phyloP scores from a whole-genome alignment of 1,284 basidiomycete species.

The Ustilago sp. region DNA sequence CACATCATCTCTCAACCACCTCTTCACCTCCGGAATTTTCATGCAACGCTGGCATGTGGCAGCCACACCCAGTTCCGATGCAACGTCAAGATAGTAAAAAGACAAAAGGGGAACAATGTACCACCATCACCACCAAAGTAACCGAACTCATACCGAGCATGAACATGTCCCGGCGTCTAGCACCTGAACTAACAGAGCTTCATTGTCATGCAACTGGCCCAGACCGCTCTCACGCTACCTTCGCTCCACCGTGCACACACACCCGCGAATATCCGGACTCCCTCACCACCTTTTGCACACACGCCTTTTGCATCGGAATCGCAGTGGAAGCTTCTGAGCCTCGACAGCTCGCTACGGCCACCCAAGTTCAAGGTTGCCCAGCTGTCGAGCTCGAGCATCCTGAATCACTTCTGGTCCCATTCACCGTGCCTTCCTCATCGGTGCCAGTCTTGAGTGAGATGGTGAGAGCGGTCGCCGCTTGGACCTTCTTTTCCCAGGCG shows the following conservation, averaged over 20 bases:
- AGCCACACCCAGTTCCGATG: constrained; percentile 1
- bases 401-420: not conserved
- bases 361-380: not conserved
- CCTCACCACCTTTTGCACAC: not conserved
- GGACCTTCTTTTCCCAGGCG: not conserved
- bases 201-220: not conserved
- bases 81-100: not conserved
- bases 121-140: constrained; percentile 2
- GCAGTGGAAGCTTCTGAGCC: not conserved
- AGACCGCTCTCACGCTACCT: not conserved
- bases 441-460: not conserved
- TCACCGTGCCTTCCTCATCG: not conserved
- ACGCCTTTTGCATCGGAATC: not conserved
- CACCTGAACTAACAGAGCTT: not conserved
- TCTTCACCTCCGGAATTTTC: not conserved
- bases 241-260: not conserved
- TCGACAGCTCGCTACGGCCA: constrained; percentile 2
- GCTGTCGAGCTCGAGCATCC: not conserved
- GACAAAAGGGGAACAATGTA: not conserved
- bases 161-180: constrained; percentile 16
- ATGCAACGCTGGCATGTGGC: constrained; percentile 1
- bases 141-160: constrained; percentile 30
- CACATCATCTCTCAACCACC: not conserved
- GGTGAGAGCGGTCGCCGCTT: not conserved
- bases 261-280: not conserved